phyloP scores from a whole-genome alignment of 345 rosid species.

The Sisymbrium irio region DNA sequence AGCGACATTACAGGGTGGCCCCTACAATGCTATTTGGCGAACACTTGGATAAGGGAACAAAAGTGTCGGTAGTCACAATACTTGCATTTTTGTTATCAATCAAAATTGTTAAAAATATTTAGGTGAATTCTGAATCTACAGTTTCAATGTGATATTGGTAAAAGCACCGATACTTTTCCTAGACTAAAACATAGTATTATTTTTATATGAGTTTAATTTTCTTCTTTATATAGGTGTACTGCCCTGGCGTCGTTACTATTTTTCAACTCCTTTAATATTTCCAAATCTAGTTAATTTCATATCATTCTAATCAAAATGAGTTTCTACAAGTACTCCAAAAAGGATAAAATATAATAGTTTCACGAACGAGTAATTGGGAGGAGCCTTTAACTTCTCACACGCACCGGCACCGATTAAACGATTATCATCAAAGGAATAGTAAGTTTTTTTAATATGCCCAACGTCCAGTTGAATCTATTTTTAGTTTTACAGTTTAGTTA shows the following conservation, averaged over 20 bases:
- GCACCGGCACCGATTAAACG: neutral
- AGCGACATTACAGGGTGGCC: neutral
- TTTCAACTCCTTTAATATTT: neutral
- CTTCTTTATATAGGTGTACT: neutral
- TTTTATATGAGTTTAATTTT: neutral
- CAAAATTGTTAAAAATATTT: neutral
- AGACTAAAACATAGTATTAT: neutral
- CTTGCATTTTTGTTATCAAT: conserved; percentile 2
- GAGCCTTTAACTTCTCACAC: conserved; percentile 8
- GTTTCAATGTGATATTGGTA: conserved; percentile 15
- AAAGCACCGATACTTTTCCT: conserved; percentile 17
- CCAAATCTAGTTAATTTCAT: neutral
- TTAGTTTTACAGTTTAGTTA: neutral
- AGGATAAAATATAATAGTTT: neutral
- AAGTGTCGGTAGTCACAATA: conserved; percentile 31
- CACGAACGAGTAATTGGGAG: neutral
- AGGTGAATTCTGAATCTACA: neutral
- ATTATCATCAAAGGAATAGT: neutral
- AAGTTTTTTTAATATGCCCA: neutral
- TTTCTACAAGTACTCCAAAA: neutral
- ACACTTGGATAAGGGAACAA: conserved; percentile 24
- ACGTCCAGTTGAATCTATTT: neutral
- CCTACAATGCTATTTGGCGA: neutral
- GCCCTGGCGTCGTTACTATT: neutral
- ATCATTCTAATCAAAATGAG: neutral